These are phyloP conservation scores for Trichocladium uniseriatum DNA, from an alignment of 495 filamentous ascomycete genomes.

Conservation along the genomic window DNA sequence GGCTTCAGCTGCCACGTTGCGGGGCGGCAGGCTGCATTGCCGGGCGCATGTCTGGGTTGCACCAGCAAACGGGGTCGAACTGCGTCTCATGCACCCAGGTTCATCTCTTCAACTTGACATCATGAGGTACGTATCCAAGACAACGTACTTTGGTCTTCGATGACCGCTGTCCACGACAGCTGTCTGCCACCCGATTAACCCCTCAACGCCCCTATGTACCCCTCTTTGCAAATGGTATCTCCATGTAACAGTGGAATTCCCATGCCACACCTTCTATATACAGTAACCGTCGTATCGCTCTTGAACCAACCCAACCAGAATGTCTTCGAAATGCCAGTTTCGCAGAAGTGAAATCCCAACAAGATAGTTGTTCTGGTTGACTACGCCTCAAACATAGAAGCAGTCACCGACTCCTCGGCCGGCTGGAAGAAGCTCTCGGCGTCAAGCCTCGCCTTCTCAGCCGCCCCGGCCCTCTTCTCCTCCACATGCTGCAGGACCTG, in stretches of 20 bases:
- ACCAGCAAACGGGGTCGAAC: neutral
- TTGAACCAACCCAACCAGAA: neutral
- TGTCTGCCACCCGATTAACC: no score
- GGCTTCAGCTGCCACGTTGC: neutral
- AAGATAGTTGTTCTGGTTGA: no score
- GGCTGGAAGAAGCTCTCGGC: neutral
- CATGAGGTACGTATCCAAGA: no score
- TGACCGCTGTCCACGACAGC: no score
- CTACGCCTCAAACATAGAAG: neutral
- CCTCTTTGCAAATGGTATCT: neutral
- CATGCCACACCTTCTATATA: neutral
- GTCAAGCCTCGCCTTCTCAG: neutral
- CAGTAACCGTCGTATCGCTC: neutral
- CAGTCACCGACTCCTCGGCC: neutral
- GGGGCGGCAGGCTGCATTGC: neutral
- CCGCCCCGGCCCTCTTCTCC: neutral
- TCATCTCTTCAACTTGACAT: no score
- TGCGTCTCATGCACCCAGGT: neutral
- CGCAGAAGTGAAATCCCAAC: no score
- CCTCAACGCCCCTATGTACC: neutral
- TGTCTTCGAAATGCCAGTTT: neutral
- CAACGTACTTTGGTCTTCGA: no score
- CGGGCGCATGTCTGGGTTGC: no score
- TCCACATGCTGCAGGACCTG: constrained; percentile 11
- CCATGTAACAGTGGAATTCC: neutral